Evolutionary conservation across 257 asterid species (phyloP).

Genomic region (Ballota nigra): DNA sequence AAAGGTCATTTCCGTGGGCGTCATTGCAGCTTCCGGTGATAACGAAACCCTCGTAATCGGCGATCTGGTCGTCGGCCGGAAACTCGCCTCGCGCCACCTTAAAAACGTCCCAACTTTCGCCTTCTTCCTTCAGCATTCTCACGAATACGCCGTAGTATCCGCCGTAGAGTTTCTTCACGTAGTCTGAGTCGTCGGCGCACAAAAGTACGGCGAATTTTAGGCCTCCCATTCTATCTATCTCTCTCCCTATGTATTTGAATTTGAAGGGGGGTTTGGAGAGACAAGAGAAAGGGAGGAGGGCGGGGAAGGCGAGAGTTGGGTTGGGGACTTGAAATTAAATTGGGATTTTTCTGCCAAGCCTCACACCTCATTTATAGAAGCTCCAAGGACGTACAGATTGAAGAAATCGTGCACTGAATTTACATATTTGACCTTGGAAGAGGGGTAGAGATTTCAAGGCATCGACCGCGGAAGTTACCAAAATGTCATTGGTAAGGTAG

Average conservation of each 20-base stretch:
- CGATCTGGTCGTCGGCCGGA: constrained; percentile 73
- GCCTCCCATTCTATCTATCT: constrained; percentile 54
- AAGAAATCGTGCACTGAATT: not conserved
- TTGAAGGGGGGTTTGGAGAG: not conserved
- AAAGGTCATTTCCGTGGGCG: constrained; percentile 75
- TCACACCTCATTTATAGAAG: constrained; percentile 16
- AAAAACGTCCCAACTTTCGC: constrained; percentile 71
- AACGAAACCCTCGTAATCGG: constrained; percentile 65
- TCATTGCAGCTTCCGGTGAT: constrained; percentile 91
- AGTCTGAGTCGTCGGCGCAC: constrained; percentile 90
- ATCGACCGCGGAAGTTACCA: not conserved
- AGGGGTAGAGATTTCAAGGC: not conserved
- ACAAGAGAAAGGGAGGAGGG: constrained; percentile 19
- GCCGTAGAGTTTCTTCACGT: constrained; percentile 83
- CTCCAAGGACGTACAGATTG: not conserved
- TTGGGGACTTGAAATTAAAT: not conserved
- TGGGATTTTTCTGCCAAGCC: constrained; percentile 19
- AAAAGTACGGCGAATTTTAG: constrained; percentile 63
- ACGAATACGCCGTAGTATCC: constrained; percentile 85
- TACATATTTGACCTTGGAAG: constrained; percentile 28
- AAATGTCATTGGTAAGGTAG: not conserved
- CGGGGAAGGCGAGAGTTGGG: constrained; percentile 10
- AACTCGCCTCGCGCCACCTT: constrained; percentile 69
- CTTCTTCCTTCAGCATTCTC: constrained; percentile 82
- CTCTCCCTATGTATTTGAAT: not conserved